Evolutionary conservation across 129 eudicot genomes (phyloP), one percentile per base, ranked within the genome.

Genomic region (sunflower (Helianthus annuus)): DNA sequence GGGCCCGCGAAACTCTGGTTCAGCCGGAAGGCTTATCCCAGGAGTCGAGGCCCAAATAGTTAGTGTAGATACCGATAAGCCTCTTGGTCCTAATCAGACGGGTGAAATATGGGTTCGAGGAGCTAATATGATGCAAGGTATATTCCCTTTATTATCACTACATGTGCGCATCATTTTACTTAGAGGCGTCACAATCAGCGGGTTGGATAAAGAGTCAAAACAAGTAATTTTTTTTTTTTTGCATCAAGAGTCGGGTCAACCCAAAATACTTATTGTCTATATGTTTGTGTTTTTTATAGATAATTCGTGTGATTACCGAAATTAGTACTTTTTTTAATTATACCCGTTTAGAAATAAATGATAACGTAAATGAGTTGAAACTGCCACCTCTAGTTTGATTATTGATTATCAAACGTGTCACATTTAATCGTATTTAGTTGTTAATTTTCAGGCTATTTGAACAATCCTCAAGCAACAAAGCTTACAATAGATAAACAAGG

Each of bases 101-200:
- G 98, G 97, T n/a, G 97, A 94, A 79, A 84, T 94, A 70, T 94
- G 98, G 90, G 96, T 84, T 16, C 87, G 96, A 17, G 97, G 97
- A 60, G 84, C 88, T 49, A 89, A 87, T 69, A 84, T 93, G 80
- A 87, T 93, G 98, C 83, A 87, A 89, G 98, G 96, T 89, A 75
- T 22, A 45, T 27, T 52, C 40, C 61, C n/a, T 32, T 16, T 39
- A 14, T 45, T 40, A 40, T 65, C 56, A 7, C 22, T 29, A 46
- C 49, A 15, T 46, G 16, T 59, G 2, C 24, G 22, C 40, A 13
- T 57, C 76, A 5, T 42, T 75, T 56, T 11, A 27, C 6, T 58
- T 45, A 58, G 55, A 58, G 57, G 55, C 46, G 16, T 22, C 32
- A 72, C 46, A 19, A 58, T 71, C 17, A 7, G 12, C 6, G 12